A percentile compares a stretch with the other conserved stretches of the same genome.
Conservation (phyloP, 768 basidiomycete genomes). For the Trametopsis cervina region DNA sequence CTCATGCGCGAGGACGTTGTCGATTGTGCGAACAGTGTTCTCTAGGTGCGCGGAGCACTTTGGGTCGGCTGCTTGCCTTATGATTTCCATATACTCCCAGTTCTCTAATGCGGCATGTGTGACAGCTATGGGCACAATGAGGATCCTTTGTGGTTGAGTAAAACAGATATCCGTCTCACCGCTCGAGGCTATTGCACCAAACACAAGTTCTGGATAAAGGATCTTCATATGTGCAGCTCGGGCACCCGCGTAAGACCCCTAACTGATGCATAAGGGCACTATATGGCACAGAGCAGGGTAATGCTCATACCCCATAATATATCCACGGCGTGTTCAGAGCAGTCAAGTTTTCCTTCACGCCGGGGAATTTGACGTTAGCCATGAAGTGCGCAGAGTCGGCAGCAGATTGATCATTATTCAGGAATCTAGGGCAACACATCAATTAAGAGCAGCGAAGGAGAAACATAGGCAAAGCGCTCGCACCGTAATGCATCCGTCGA, state of each 20-base stretch:
- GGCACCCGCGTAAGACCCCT: slow-evolving; percentile 91
- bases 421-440: slow-evolving; percentile 50
- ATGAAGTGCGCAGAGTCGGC: slow-evolving; percentile 94
- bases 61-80: slow-evolving; percentile 59
- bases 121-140: slow-evolving; percentile 51
- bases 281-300: background rate
- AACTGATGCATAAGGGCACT: background rate
- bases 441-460: background rate
- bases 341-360: slow-evolving; percentile 63
- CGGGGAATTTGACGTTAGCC: slow-evolving; percentile 66
- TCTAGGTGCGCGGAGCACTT: slow-evolving; percentile 54
- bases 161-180: slow-evolving; percentile 36
- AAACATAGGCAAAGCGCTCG: slow-evolving; percentile 1
- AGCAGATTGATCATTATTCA: slow-evolving; percentile 84
- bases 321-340: slow-evolving; percentile 79
- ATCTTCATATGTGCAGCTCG: slow-evolving; percentile 88
- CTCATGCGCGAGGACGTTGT: slow-evolving; percentile 44
- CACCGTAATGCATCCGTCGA: slow-evolving; percentile 79
- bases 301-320: slow-evolving; percentile 70
- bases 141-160: background rate
- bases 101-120: slow-evolving; percentile 78
- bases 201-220: slow-evolving; percentile 84
- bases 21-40: slow-evolving; percentile 52
- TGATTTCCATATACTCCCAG: slow-evolving; percentile 88
- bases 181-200: slow-evolving; percentile 83